Evolutionary conservation across 768 basidiomycete genomes (phyloP), one percentile per base, ranked within the genome.

Genomic region (Boletellus sp.): DNA sequence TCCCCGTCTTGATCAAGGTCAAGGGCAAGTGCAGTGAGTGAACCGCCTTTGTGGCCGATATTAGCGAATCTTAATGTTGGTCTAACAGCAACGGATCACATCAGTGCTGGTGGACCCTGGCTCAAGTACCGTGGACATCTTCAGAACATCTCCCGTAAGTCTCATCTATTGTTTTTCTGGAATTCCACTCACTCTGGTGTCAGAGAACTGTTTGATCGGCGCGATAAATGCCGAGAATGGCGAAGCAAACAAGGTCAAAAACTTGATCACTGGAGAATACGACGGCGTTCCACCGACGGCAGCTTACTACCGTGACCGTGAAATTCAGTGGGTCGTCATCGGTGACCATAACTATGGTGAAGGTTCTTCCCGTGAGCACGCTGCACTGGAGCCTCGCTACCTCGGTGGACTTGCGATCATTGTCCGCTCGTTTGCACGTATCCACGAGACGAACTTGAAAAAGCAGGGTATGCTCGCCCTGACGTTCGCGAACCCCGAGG

Each of bases 101-200:
- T 95, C 70, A 90, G 87, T 53, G 94, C 94, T 66, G 95, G 94
- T 77, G 95, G 95, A 52, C 95, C 95, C 39, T 98, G 95, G 95
- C 83, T 98, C 76, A 97, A 97, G 76, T 98, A 94, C 79, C 92
- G 95, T 77, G 95, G 95, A 55, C 95, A 98, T 72, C 85, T 97
- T 64, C 81, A 96, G 71, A 98, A 97, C 79, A 98, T 96, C 68
- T 96, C 94, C 28, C 90, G 89, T 89, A 54, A 54, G 84, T 78
- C 3, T 13, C 17, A 42, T 9, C 33, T 0, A 42, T 20, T 31
- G 12, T 34, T 11, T 6, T 34, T 26, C 22, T 23, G 11, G 45
- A n/a, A 49, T 55, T n/a, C 0, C 13, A 28, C 53, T 42, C 47
- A 57, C 33, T 9, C 42, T 42, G 1, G 2, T 47, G 24, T 2